phyloP scores from a whole-genome alignment of 352 stramenopile genomes.

The Pythium periplocum region DNA sequence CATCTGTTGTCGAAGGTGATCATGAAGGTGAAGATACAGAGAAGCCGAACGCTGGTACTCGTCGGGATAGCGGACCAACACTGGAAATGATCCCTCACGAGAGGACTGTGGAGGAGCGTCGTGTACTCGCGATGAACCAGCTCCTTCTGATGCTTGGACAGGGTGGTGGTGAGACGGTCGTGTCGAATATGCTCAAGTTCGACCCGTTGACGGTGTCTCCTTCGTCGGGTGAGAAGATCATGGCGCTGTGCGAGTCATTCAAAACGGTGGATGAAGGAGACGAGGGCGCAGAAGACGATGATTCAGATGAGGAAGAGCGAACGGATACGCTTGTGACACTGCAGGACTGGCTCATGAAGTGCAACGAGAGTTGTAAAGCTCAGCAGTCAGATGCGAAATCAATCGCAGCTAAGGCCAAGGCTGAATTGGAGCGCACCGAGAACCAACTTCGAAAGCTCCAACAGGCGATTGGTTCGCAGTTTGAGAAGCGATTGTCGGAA shows the following conservation, averaged over 20 bases:
- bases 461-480: conserved; percentile 48
- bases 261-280: conserved; percentile 14
- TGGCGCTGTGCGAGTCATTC: conserved; percentile 26
- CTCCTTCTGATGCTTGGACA: conserved; percentile 41
- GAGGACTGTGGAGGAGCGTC: conserved; percentile 5
- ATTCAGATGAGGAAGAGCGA: conserved; percentile 15
- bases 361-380: conserved; percentile 38
- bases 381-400: conserved; percentile 32
- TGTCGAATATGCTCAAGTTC: conserved; percentile 57
- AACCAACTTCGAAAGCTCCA: conserved; percentile 54
- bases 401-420: conserved; percentile 30
- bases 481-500: conserved; percentile 45
- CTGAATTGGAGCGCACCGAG: conserved; percentile 50
- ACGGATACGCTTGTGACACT: conserved; percentile 40
- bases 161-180: conserved; percentile 30
- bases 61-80: no score
- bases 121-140: conserved; percentile 28
- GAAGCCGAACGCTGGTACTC: no score
- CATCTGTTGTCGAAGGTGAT: no score
- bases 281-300: conserved; percentile 16
- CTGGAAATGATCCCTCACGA: no score
- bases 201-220: conserved; percentile 44
- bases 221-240: conserved; percentile 26
- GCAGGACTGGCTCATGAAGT: conserved; percentile 57
- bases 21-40: no score